phyloP scores from a whole-genome alignment of 169 alveolate species.

The Plasmodium ovale region DNA sequence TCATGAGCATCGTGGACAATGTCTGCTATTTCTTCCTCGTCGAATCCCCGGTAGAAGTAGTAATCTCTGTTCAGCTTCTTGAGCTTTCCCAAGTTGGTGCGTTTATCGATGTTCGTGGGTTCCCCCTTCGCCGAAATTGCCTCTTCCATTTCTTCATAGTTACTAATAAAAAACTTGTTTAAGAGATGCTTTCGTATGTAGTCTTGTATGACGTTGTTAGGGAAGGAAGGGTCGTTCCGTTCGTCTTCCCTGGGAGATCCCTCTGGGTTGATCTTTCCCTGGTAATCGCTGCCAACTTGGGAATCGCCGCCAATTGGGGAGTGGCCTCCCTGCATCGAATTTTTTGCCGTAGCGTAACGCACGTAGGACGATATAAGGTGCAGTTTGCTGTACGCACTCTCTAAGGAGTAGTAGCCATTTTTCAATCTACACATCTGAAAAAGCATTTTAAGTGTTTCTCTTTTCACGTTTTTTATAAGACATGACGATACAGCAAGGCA shows the following conservation, averaged over 20 bases:
- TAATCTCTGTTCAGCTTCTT: conserved; percentile 37
- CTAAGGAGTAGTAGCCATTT: conserved; percentile 43
- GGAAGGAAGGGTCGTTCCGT: neutral
- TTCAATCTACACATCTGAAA: conserved; percentile 41
- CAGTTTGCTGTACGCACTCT: conserved; percentile 27
- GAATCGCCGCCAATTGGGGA: neutral
- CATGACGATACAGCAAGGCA: conserved; percentile 53
- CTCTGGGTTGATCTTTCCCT: neutral
- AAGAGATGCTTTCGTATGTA: conserved; percentile 18
- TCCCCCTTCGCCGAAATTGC: neutral
- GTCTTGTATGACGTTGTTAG: conserved; percentile 29
- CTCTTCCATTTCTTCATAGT: conserved; percentile 38
- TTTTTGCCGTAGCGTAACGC: neutral
- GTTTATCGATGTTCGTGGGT: neutral
- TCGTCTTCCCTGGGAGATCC: neutral
- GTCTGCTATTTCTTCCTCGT: conserved; percentile 21
- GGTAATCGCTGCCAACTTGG: neutral
- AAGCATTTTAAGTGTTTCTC: conserved; percentile 10
- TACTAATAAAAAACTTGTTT: conserved; percentile 16
- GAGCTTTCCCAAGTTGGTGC: neutral
- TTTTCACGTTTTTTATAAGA: conserved; percentile 25
- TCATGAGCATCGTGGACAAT: conserved; percentile 22
- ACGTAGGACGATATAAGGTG: conserved; percentile 25
- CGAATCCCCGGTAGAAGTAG: conserved; percentile 51
- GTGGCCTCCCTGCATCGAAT: neutral